Evolutionary conservation across 2,329 filamentous ascomycete species (phyloP), one percentile per base, ranked within the genome.

Genomic region (Apiospora rasikravindrae): DNA sequence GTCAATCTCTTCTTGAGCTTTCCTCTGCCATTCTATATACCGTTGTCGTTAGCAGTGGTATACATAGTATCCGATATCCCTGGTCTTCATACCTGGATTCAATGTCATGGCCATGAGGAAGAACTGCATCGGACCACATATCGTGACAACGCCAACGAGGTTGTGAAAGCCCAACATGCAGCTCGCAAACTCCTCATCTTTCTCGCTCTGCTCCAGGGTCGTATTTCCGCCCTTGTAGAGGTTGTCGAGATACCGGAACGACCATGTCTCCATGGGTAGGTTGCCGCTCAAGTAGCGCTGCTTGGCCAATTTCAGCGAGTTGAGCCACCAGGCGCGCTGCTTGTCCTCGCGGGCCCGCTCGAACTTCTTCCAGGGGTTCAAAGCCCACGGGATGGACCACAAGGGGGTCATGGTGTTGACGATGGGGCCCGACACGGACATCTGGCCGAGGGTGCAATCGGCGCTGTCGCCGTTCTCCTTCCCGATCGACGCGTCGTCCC

Each of bases 1-100:
- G 74, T 91, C 89, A 19, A 91, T 84, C 78, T 91, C 88, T 66
- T 86, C 87, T 77, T 90, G 88, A 6, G 86, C 84, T 75, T 85
- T 86, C 71, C 77, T 80, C 76, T 88, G 84, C 84, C 87, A 88
- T 74, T 86, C 83, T 69, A 33, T 64, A 13, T 7, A 10, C 40
- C n/a, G 29, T 7, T 2, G 10, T 33, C 22, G n/a, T 68, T 14
- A 47, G 40, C 14, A 33, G 16, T 19, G 0, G 4, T 19, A 44
- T 44, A n/a, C 7, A 13, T 40, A 24, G 29, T 42, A 22, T 0
- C 10, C n/a, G n/a, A 22, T 42, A 26, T 42, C 14, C 33, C 22
- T 24, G 22, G 16, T 22, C 14, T 11, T n/a, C 57, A 64, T 64
- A 69, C 68, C 68, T 0, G 88, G 87, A 74, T 88, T 83, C 74